Base-by-base conservation (phyloP, 306 rosid genomes). In the Prunus armeniaca region DNA sequence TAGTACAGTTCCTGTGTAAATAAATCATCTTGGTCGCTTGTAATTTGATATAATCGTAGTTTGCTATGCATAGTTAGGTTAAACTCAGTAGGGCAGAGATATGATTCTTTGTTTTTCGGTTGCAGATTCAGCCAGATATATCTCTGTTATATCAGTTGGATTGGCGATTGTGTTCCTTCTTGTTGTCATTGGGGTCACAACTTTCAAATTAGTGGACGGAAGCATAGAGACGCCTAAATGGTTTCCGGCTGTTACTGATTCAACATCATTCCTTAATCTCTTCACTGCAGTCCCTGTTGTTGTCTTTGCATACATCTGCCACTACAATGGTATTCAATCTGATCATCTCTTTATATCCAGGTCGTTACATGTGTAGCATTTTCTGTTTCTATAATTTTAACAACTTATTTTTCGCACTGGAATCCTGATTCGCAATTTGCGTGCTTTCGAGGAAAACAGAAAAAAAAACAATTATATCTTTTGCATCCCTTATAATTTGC, bases 251-350 rank as follows among this genome's bases (percentile, higher is more conserved):
- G 61, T 85, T 3, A 5, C 72, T 32, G 82, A 82, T 62, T 75
- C 79, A 43, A 14, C 82, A 10, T 79, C 89, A 4, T 82, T 82
- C 73, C 65, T 77, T 57, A 76, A 79, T 27, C 73, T 82, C 65
- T 82, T 79, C 69, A 85, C 89, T 0, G 76, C 81, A 0, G 76
- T 80, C 73, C 86, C 86, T 12, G 78, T 80, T 49, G 50, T 85
- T 43, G 89, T 82, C 54, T 73, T 74, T 52, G 80, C 89, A 6
- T 85, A 82, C 51, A 69, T 82, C 64, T 85, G 89, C 78, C 89
- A 85, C 63, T 85, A 76, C 38, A 85, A 85, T 45, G 86, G 89
- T 85, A 73, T 38, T 80, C 67, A 65, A 58, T 18, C 27, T 68
- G 57, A 54, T 27, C 22, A 4, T 25, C 25, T 52, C 57, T 30